A percentile compares a stretch with the other conserved stretches of the same genome.
phyloP scores from a whole-genome alignment of 352 stramenopile species.

The Pythium graminicola region DNA sequence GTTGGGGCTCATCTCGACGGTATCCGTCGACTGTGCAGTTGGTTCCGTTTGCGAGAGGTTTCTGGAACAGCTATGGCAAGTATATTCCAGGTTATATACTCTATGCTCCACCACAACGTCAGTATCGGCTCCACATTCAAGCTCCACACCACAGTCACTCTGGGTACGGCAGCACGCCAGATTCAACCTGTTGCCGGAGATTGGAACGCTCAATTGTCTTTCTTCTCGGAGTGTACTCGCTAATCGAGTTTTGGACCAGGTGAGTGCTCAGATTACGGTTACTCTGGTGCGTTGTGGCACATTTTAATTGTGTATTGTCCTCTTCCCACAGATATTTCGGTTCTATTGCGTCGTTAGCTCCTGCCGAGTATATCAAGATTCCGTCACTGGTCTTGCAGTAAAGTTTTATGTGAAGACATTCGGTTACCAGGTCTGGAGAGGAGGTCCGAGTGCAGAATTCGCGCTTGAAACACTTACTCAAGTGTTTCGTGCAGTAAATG shows the following conservation, averaged over 20 bases:
- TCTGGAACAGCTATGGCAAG: background rate
- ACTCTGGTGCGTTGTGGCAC: background rate
- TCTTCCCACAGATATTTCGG: conserved; percentile 9
- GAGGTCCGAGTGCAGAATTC: conserved; percentile 10
- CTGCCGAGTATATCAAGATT: background rate
- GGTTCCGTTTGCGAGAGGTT: background rate
- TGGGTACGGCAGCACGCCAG: background rate
- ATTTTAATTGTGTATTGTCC: background rate
- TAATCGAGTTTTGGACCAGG: conserved; percentile 5
- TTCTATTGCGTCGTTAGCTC: conserved; percentile 1
- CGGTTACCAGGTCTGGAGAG: background rate
- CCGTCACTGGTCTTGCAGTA: background rate
- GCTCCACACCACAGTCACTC: background rate
- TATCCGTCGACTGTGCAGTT: conserved; percentile 2
- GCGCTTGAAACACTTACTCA: conserved; percentile 16
- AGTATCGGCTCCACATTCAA: too few relatives aligned
- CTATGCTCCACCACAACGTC: background rate
- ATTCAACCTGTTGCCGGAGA: conserved; percentile 6
- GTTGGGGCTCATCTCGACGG: conserved; percentile 2
- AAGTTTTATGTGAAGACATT: conserved; percentile 10
- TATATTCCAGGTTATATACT: background rate
- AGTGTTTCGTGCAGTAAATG: conserved; percentile 5
- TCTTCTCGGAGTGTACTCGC: background rate
- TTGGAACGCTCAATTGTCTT: background rate
- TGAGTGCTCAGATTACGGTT: background rate